Evolutionary conservation across 1,284 basidiomycete species (phyloP).

Genomic region (Agroathelia rolfsii): DNA sequence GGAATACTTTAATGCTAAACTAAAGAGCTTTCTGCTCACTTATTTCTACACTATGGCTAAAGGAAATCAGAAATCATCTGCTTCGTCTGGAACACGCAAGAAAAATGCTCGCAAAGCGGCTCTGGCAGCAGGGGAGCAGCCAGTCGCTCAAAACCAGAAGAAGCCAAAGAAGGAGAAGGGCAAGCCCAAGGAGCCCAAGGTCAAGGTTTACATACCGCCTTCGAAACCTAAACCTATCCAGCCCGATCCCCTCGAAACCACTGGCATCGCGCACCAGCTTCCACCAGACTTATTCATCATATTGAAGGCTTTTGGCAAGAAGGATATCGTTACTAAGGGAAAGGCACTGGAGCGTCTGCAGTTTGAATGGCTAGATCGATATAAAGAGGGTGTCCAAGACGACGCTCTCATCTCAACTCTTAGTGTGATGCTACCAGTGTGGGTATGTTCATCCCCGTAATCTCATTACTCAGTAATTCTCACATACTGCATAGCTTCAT

Average conservation of each 20-base stretch:
- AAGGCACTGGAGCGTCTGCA: conserved; percentile 84
- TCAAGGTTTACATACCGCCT: conserved; percentile 80
- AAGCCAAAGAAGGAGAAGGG: conserved; percentile 43
- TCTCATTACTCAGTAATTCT: conserved; percentile 6
- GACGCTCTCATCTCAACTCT: conserved; percentile 39
- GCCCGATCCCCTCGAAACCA: conserved; percentile 86
- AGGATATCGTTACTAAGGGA: conserved; percentile 80
- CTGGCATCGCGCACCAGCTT: conserved; percentile 68
- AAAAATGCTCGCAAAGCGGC: conserved; percentile 67
- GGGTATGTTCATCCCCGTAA: conserved; percentile 72
- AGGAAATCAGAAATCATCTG: conserved; percentile 63
- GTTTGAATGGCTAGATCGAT: conserved; percentile 55
- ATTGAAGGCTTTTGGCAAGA: conserved; percentile 79
- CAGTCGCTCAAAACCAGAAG: conserved; percentile 26
- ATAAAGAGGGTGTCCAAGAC: conserved; percentile 28
- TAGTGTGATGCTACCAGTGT: conserved; percentile 70
- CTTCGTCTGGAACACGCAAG: conserved; percentile 74
- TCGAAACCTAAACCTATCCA: conserved; percentile 77
- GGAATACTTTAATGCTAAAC: no score
- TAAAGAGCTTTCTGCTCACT: no score
- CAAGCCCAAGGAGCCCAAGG: conserved; percentile 60
- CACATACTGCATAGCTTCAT: conserved; percentile 75
- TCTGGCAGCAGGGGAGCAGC: no score
- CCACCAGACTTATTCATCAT: conserved; percentile 81
- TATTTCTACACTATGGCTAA: no score